phyloP scores from a whole-genome alignment of 352 stramenopile species.

The Phytopythium cucurbitacearum region DNA sequence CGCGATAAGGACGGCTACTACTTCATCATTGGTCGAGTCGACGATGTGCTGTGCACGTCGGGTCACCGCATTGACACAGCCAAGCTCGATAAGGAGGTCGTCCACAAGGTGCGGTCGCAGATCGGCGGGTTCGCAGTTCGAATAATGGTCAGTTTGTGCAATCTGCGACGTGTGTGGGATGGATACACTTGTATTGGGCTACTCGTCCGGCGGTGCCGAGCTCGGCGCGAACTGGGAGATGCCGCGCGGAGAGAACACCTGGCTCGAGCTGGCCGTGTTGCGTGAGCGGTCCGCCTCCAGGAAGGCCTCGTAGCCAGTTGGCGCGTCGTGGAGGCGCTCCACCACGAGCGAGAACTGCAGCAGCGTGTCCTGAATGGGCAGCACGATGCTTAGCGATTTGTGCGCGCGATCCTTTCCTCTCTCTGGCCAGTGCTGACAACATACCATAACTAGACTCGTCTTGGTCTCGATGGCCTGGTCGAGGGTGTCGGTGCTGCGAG shows the following conservation, averaged over 20 bases:
- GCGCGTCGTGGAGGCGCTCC: constrained; percentile 47
- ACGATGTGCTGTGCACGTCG: constrained; percentile 96
- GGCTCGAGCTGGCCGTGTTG: constrained; percentile 7
- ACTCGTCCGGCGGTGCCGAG: too few species aligned
- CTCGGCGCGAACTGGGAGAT: constrained; percentile 2
- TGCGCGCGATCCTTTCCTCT: not conserved
- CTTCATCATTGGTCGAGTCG: constrained; percentile 98
- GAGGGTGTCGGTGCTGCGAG: constrained; percentile 25
- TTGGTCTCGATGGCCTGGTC: constrained; percentile 53
- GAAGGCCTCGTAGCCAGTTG: constrained; percentile 40
- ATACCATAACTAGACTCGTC: constrained; percentile 50
- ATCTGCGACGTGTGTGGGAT: too few species aligned
- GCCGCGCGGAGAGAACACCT: constrained; percentile 4
- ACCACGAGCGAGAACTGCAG: constrained; percentile 57
- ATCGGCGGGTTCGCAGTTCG: constrained; percentile 96
- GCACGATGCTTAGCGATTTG: constrained; percentile 1
- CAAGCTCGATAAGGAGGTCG: constrained; percentile 56
- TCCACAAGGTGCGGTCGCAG: constrained; percentile 79
- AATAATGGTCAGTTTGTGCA: too few species aligned
- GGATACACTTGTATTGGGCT: too few species aligned
- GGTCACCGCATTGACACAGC: constrained; percentile 87
- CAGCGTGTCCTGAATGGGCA: constrained; percentile 35
- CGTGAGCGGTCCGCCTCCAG: constrained; percentile 12
- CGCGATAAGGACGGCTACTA: constrained; percentile 96
- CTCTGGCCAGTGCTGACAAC: not conserved